These are phyloP conservation scores for Colletotrichum spaethianum DNA, from an alignment of 2,329 filamentous ascomycete species.

Conservation along the genomic window DNA sequence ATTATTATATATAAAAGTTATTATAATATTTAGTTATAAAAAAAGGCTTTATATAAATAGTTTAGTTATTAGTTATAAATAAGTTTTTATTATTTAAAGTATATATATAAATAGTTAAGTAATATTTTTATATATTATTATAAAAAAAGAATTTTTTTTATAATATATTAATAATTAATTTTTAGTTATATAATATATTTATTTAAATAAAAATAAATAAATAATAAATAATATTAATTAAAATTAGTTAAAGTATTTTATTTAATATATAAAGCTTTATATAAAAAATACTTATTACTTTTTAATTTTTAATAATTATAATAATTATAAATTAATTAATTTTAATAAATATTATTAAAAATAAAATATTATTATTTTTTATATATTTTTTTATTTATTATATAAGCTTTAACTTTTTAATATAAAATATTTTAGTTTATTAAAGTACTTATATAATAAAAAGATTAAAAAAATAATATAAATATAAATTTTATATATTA, in stretches of 20 bases:
- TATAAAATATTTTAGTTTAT: too few relatives aligned
- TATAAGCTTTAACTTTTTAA: too few relatives aligned
- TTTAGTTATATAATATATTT: neutral
- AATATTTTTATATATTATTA: neutral
- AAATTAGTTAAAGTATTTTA: neutral
- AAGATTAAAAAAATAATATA: too few relatives aligned
- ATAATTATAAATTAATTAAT: neutral
- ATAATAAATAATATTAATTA: too few relatives aligned
- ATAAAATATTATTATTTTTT: neutral
- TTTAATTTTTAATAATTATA: neutral
- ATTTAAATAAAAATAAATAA: neutral
- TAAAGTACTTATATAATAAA: too few relatives aligned
- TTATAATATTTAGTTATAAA: too few relatives aligned
- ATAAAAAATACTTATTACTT: too few relatives aligned
- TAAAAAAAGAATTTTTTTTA: neutral
- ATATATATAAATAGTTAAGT: neutral
- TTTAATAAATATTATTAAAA: too few relatives aligned
- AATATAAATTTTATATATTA: too few relatives aligned
- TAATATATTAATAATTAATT: neutral
- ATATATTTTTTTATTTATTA: too few relatives aligned
- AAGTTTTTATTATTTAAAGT: too few relatives aligned
- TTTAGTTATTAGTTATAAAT: neutral
- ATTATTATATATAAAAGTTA: neutral
- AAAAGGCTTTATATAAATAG: neutral
- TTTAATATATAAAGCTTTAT: constrained; percentile 15